Evolutionary conservation across 2,329 filamentous ascomycete species (phyloP).

Genomic region (Pseudopithomyces maydicus): DNA sequence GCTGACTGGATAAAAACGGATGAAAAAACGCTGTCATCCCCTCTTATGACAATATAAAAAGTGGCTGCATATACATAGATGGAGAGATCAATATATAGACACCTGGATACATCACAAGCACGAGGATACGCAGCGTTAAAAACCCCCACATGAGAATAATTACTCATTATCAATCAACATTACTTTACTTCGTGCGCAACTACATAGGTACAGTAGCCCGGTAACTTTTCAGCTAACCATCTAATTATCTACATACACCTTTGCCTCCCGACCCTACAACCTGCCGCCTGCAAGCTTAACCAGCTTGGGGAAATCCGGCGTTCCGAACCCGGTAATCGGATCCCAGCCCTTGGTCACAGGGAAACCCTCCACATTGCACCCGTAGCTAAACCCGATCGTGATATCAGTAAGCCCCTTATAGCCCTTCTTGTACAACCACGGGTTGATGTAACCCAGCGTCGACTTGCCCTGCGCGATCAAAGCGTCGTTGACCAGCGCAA

Average conservation of each 20-base stretch:
- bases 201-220: no score
- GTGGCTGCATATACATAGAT: no score
- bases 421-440: conserved; percentile 61
- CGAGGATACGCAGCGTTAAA: no score
- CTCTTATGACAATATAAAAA: no score
- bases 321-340: conserved; percentile 44
- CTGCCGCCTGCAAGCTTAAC: conserved; percentile 28
- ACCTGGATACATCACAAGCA: no score
- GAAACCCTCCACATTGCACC: conserved; percentile 47
- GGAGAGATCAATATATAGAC: no score
- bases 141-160: no score
- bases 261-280: conserved; percentile 3
- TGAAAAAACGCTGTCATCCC: no score
- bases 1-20: no score
- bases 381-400: conserved; percentile 42
- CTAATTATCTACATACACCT: neutral
- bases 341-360: conserved; percentile 44
- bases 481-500: conserved; percentile 68
- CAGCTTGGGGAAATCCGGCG: conserved; percentile 37
- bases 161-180: no score
- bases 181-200: no score
- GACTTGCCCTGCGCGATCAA: conserved; percentile 56
- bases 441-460: conserved; percentile 64
- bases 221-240: no score
- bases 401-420: conserved; percentile 57